Conservation (phyloP, 345 rosid genomes). For the Aquilaria sinensis region DNA sequence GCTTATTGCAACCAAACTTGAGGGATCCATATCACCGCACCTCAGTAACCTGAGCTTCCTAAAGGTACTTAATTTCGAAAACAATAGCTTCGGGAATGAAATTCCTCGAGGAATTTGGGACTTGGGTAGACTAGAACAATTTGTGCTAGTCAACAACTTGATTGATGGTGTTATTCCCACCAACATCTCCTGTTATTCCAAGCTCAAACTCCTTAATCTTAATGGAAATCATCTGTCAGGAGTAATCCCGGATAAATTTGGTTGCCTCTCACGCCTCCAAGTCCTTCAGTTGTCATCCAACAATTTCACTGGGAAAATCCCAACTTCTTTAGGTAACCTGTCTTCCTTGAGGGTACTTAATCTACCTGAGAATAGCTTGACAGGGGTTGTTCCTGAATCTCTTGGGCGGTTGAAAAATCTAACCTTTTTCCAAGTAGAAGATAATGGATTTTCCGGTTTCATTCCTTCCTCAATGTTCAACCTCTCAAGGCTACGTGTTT, state of each 20-base stretch:
- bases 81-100: constrained; percentile 3
- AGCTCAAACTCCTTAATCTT: not conserved
- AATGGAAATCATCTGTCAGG: constrained; percentile 1
- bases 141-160: not conserved
- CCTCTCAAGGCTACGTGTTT: not conserved
- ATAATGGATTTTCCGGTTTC: not conserved
- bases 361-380: fast-evolving
- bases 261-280: not conserved
- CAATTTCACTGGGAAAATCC: constrained; percentile 9
- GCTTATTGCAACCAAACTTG: not conserved
- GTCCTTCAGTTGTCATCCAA: fast-evolving
- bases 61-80: not conserved
- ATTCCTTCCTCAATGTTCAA: constrained; percentile 18
- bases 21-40: constrained; percentile 12
- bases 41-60: constrained; percentile 25
- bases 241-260: not conserved
- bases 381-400: not conserved
- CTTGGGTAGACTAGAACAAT: not conserved
- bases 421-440: fast-evolving
- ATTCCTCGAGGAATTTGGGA: constrained; percentile 15
- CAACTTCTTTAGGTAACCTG: constrained; percentile 9
- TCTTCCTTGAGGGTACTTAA: not conserved
- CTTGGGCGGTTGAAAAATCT: constrained; percentile 4
- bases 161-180: constrained; percentile 12
- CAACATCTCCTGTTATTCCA: constrained; percentile 14